Percentiles rank a stretch among this genome's conserved stretches.
phyloP scores from a whole-genome alignment of 2,329 filamentous ascomycete genomes.

The Aspergillus sclerotialis region DNA sequence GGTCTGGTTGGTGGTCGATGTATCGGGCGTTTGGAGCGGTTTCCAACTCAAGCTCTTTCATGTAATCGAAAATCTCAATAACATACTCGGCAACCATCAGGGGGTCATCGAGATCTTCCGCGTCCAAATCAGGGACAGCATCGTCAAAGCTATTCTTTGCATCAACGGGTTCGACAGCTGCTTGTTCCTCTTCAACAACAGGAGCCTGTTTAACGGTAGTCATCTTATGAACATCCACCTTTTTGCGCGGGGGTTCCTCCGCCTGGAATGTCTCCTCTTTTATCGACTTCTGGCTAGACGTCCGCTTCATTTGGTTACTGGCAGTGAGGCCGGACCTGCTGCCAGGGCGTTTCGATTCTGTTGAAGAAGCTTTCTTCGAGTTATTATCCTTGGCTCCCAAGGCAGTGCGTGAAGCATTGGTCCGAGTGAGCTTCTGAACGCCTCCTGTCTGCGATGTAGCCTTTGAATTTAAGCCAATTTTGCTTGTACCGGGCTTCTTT shows the following conservation, averaged over 20 bases:
- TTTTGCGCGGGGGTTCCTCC: conserved; percentile 63
- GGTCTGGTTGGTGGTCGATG: conserved; percentile 87
- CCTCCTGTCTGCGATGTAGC: conserved; percentile 69
- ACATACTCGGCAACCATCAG: conserved; percentile 98
- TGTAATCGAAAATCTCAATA: conserved; percentile 93
- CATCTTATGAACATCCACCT: conserved; percentile 51
- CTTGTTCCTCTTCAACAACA: conserved; percentile 19
- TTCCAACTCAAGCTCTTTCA: conserved; percentile 73
- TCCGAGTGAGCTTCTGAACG: conserved; percentile 64
- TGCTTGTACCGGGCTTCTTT: conserved; percentile 63
- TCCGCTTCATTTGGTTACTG: conserved; percentile 60
- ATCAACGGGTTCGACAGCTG: conserved; percentile 27
- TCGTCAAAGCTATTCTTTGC: conserved; percentile 34
- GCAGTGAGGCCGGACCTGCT: conserved; percentile 61
- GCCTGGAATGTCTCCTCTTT: conserved; percentile 52
- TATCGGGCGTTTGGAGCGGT: conserved; percentile 87
- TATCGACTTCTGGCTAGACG: conserved; percentile 46
- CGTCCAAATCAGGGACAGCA: conserved; percentile 59
- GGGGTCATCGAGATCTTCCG: conserved; percentile 85
- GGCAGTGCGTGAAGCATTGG: conserved; percentile 55
- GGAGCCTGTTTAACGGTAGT: conserved; percentile 10
- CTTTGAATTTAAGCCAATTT: conserved; percentile 70
- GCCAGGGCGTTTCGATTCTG: conserved; percentile 64
- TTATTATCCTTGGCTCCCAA: conserved; percentile 58
- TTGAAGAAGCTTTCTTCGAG: conserved; percentile 53